These are phyloP conservation scores for Polygonum aviculare DNA, from an alignment of 148 eudicot species.

Conservation along the genomic window DNA sequence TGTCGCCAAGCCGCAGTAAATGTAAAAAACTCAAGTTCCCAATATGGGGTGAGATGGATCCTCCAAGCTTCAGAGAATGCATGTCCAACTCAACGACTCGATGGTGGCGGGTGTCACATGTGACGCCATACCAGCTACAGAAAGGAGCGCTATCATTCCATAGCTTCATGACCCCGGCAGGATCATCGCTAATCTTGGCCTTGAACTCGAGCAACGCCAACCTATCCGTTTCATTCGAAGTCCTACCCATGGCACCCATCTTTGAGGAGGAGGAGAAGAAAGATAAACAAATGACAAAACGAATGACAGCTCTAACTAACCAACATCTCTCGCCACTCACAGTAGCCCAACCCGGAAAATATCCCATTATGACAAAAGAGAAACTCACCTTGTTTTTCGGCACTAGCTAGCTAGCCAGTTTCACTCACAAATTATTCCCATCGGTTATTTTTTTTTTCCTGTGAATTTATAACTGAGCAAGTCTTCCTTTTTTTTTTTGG, in stretches of 20 bases:
- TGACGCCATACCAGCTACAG: slow-evolving; percentile 20
- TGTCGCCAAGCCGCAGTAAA: slow-evolving; percentile 9
- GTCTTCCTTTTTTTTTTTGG: too few relatives aligned
- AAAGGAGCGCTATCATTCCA: slow-evolving; percentile 19
- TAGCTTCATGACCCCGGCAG: slow-evolving; percentile 6
- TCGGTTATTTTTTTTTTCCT: too few relatives aligned
- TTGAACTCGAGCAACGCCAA: slow-evolving; percentile 16
- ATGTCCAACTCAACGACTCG: slow-evolving; percentile 14
- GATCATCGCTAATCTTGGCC: slow-evolving; percentile 14
- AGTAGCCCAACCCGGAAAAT: neutral
- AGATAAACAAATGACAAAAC: neutral
- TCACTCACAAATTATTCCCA: too few relatives aligned
- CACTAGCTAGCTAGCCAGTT: too few relatives aligned
- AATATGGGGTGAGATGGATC: slow-evolving; percentile 15
- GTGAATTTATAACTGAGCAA: too few relatives aligned
- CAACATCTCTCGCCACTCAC: neutral
- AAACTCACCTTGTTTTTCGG: neutral
- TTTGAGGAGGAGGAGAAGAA: neutral
- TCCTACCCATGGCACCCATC: neutral
- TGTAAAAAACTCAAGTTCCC: neutral
- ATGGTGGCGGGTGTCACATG: slow-evolving; percentile 10
- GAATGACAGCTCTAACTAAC: neutral
- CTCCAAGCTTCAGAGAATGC: slow-evolving; percentile 1
- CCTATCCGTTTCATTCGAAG: neutral
- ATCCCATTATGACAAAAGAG: neutral